A percentile compares a stretch with the other conserved stretches of the same genome.
phyloP scores from a whole-genome alignment of 768 basidiomycete genomes.

The Russula griseocarnosa region DNA sequence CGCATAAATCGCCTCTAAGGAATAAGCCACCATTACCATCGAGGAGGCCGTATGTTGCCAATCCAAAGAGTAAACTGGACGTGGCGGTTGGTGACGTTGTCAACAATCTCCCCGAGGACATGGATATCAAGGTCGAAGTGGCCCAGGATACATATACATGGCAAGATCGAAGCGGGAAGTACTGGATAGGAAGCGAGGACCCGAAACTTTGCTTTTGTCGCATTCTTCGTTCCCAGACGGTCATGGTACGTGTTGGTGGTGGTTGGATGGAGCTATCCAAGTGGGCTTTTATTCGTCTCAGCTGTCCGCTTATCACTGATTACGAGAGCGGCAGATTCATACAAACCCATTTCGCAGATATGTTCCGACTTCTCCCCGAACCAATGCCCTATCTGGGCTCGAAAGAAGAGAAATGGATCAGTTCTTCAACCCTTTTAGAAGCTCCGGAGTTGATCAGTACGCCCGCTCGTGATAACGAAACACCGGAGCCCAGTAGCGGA shows the following conservation, averaged over 20 bases:
- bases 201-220: slow-evolving; percentile 89
- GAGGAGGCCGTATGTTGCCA: slow-evolving; percentile 73
- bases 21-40: slow-evolving; percentile 38
- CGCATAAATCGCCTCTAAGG: slow-evolving; percentile 46
- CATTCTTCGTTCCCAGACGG: slow-evolving; percentile 84
- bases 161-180: slow-evolving; percentile 91
- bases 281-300: slow-evolving; percentile 43
- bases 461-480: slow-evolving; percentile 47
- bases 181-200: slow-evolving; percentile 93
- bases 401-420: slow-evolving; percentile 80
- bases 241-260: slow-evolving; percentile 94
- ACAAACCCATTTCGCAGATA: slow-evolving; percentile 78
- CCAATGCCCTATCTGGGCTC: slow-evolving; percentile 42
- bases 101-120: slow-evolving; percentile 77
- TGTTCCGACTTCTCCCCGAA: slow-evolving; percentile 71
- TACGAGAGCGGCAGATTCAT: slow-evolving; percentile 60
- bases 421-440: slow-evolving; percentile 68
- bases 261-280: slow-evolving; percentile 91
- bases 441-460: slow-evolving; percentile 41
- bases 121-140: slow-evolving; percentile 77
- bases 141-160: slow-evolving; percentile 81
- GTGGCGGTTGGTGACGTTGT: slow-evolving; percentile 90
- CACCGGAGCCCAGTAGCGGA: slow-evolving; percentile 59
- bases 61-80: slow-evolving; percentile 89
- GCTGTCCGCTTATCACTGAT: slow-evolving; percentile 1